Base-by-base conservation (phyloP, 352 stramenopile species). In the Phytophthora foliorum region DNA sequence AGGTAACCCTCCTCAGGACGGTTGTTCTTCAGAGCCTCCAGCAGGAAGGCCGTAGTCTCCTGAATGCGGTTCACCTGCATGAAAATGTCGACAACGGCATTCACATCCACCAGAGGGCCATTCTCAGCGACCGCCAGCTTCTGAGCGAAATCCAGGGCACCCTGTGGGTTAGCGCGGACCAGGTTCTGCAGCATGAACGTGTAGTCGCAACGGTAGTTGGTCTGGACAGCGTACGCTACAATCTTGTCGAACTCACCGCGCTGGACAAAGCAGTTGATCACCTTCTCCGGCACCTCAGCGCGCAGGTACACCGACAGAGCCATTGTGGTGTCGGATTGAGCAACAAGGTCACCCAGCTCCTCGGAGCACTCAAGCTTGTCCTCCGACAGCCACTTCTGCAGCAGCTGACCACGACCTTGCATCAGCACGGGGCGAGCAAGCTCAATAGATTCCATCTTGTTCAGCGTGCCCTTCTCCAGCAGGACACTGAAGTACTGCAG, bases 351-450 rank as follows among this genome's bases (percentile, higher is more conserved):
- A 76, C 98, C 98, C 19, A 99, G 88, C 74, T 98, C 93, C 72
- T 99, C 98, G 0, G 95, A 99, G 78, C 95, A 99, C 66, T 98
- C 91, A 34, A 99, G 85, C 84, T 99, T 99, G 84, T 99, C 97
- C 75, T 99, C 98, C 21, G 98, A 98, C 22, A 99, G 87, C 98
- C 98, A 99, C 81, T 99, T 99, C 82, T 99, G 98, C 65, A 99
- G 86, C 29, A 99, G 87, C 67, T 99, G 95, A 8, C 95, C 95
- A 57, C 98, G 94, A 59, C 97, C 95, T 84, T 99, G 98, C 81
- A 98, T 93, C 60, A 99, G 81, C 29, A 99, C 97, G 2, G 97
- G 97, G 27, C 97, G 98, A 45, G 97, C 97, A 16, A 99, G 88
- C 82, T 99, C 98, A 44, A 99, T 94, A 66, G 95, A 99, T 77